These are phyloP conservation scores for Candida schatavii DNA, from an alignment of 805 yeast species.

Conservation along the genomic window DNA sequence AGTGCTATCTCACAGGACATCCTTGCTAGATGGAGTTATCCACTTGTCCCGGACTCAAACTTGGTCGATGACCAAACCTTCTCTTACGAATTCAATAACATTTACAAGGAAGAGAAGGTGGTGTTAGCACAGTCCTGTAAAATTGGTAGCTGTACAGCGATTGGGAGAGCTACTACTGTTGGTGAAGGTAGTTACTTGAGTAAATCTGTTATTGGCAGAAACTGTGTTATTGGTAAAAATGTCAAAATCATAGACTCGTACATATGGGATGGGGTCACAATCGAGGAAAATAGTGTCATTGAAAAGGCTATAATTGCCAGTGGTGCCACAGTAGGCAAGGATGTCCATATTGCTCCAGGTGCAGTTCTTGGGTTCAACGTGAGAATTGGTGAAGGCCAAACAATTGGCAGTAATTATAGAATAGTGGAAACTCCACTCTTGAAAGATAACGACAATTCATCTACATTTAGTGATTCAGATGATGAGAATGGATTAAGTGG, in stretches of 20 bases:
- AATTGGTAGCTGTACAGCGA: conserved; percentile 74
- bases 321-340: conserved; percentile 51
- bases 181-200: conserved; percentile 70
- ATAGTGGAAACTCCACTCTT: conserved; percentile 49
- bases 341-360: conserved; percentile 60
- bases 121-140: conserved; percentile 90
- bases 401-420: conserved; percentile 49
- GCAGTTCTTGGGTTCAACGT: conserved; percentile 78
- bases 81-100: conserved; percentile 76
- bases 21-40: conserved; percentile 89
- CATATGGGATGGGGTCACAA: conserved; percentile 79
- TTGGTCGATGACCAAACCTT: conserved; percentile 69
- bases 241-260: conserved; percentile 71
- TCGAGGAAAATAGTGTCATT: conserved; percentile 62
- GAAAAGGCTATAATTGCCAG: conserved; percentile 71
- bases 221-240: conserved; percentile 79
- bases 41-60: conserved; percentile 85
- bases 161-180: conserved; percentile 73
- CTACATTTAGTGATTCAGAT: conserved; percentile 12
- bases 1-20: conserved; percentile 89
- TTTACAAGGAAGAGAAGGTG: conserved; percentile 87
- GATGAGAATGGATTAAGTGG: conserved; percentile 21
- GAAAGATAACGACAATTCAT: conserved; percentile 21
- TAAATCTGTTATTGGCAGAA: conserved; percentile 79
- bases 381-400: conserved; percentile 52